These are phyloP conservation scores for Fraxinus excelsior DNA, from an alignment of 257 asterid genomes.

Conservation along the genomic window DNA sequence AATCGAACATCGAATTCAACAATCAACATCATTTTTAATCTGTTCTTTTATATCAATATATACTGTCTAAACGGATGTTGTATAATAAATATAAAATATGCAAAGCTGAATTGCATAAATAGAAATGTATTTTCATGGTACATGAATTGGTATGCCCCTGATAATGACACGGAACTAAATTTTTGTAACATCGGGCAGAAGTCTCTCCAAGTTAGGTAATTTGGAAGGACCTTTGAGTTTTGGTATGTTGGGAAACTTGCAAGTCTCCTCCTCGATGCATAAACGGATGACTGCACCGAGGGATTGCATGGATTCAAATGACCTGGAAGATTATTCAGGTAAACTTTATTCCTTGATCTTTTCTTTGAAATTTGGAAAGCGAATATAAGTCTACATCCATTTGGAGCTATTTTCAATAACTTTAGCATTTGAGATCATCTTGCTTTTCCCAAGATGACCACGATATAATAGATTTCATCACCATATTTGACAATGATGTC, in stretches of 20 bases:
- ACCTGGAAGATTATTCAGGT: conserved; percentile 57
- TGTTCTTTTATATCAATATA: background rate
- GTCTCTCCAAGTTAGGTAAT: conserved; percentile 26
- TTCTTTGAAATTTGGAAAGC: background rate
- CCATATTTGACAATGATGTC: background rate
- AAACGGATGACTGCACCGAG: conserved; percentile 55
- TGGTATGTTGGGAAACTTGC: conserved; percentile 49
- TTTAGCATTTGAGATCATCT: background rate
- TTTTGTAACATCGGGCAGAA: conserved; percentile 17
- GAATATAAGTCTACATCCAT: conserved; percentile 1
- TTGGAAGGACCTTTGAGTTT: conserved; percentile 25
- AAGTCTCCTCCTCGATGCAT: conserved; percentile 50
- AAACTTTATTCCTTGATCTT: conserved; percentile 7
- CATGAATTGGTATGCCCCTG: conserved; percentile 2
- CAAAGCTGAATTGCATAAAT: background rate
- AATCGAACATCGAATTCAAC: background rate
- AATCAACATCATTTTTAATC: background rate
- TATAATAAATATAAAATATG: background rate
- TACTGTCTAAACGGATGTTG: background rate
- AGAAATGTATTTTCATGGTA: background rate
- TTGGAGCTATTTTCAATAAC: conserved; percentile 13
- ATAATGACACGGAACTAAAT: conserved; percentile 7
- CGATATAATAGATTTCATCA: background rate
- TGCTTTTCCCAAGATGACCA: background rate
- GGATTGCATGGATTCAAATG: conserved; percentile 46